Base-by-base conservation (phyloP, 148 eudicot genomes). In the Talinum fruticosum region DNA sequence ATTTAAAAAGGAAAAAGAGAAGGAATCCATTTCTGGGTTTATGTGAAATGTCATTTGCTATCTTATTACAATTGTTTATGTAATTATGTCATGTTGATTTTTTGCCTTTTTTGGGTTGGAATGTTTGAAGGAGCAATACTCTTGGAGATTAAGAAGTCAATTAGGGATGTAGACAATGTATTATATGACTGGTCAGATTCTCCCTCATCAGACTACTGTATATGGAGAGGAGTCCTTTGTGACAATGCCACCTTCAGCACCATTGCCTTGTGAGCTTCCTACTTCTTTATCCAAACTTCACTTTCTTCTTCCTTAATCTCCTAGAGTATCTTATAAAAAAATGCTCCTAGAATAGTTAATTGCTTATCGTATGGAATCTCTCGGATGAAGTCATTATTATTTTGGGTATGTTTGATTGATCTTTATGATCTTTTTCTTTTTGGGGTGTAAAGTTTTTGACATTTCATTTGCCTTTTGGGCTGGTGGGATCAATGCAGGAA, bases 161-260 rank as follows among this genome's bases (percentile, higher is more conserved):
- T 96, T 79, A 90, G 97, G 70, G 99, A 96, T 76, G 95, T 89
- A 72, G 93, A 96, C 62, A 96, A 96, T 89, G 95, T 93, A 66
- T 74, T 96, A 47, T 93, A 91, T 89, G 99, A 96, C 87, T 96
- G 99, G 99, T 88, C 98, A 66, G 88, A 84, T 81, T 90, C 97
- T 74, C 87, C 93, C 36, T 85, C 95, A 82, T 83, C 99, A 66
- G 99, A 96, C 59, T 93, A 81, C 79, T 96, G 99, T 84, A 80
- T 80, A 24, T 96, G 99, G 99, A 89, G 98, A 86, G 99, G 99
- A n/a, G 85, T 96, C 69, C 79, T 88, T 0, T 96, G 99, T 85
- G 98, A 93, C 59, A 96, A 93, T 87, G 85, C 74, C 78, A 93
- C 99, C 87, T 96, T 91, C 89, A 87, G 84, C 82, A 79, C 91